Conservation (phyloP, 257 asterid genomes). For the Nyctanthes arbortristis region DNA sequence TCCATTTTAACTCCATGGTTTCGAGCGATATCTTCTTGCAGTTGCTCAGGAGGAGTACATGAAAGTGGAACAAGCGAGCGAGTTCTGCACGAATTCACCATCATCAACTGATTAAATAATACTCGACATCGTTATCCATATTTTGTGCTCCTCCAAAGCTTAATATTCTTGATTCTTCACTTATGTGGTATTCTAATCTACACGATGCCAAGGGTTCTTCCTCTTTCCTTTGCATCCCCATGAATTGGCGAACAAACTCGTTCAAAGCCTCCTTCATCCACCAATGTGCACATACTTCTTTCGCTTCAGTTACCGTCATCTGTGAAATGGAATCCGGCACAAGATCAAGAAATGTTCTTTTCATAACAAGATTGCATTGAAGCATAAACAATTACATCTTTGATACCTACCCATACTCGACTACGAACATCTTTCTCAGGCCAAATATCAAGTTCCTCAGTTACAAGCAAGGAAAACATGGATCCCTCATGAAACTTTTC, state of each 20-base stretch:
- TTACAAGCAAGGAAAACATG: constrained; percentile 77
- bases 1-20: constrained; percentile 24
- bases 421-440: constrained; percentile 83
- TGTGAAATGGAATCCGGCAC: constrained; percentile 28
- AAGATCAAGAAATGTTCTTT: constrained; percentile 23
- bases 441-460: constrained; percentile 83
- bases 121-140: constrained; percentile 47
- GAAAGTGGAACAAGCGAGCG: constrained; percentile 2
- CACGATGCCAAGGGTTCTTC: constrained; percentile 32
- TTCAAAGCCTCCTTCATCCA: constrained; percentile 98
- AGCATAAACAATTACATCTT: not conserved
- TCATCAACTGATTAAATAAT: constrained; percentile 42
- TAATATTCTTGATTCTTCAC: constrained; percentile 38
- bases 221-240: constrained; percentile 27
- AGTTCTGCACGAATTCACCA: constrained; percentile 10
- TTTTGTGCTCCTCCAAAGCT: constrained; percentile 34
- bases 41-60: constrained; percentile 20
- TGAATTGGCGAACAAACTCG: constrained; percentile 43
- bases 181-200: constrained; percentile 35
- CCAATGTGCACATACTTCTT: constrained; percentile 54
- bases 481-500: constrained; percentile 76
- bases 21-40: constrained; percentile 26
- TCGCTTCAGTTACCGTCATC: constrained; percentile 75
- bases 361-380: not conserved
- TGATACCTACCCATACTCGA: constrained; percentile 72